Conservation (phyloP, 192 early-diverging fungal genomes). For the Linnemannia zychae region DNA sequence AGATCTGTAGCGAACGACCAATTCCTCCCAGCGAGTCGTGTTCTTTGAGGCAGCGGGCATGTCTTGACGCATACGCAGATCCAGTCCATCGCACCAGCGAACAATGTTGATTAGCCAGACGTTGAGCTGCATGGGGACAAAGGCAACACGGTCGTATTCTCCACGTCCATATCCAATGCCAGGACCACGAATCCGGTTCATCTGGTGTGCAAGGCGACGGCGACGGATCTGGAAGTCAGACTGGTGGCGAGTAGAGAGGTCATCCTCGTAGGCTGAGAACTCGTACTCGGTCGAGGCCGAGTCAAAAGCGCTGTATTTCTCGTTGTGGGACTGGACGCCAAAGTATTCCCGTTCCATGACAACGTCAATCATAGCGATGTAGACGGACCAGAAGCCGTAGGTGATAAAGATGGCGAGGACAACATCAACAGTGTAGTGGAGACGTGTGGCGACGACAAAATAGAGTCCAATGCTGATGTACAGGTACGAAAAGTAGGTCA, state of each 20-base stretch:
- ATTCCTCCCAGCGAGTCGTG: constrained; percentile 38
- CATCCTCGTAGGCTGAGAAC: constrained; percentile 14
- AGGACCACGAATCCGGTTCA: constrained; percentile 48
- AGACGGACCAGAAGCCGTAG: constrained; percentile 65
- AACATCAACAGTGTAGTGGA: constrained; percentile 62
- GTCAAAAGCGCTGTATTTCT: constrained; percentile 44
- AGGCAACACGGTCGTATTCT: constrained; percentile 54
- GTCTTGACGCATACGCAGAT: constrained; percentile 44
- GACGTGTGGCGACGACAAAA: constrained; percentile 57
- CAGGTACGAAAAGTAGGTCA: constrained; percentile 54
- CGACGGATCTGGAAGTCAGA: background rate
- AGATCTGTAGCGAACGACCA: constrained; percentile 29
- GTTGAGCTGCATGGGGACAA: constrained; percentile 58
- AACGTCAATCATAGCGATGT: constrained; percentile 62
- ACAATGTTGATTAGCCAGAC: constrained; percentile 38
- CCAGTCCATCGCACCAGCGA: constrained; percentile 61
- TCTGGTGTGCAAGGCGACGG: constrained; percentile 19
- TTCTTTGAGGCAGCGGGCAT: background rate
- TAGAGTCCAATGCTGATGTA: constrained; percentile 51
- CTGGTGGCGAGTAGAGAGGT: background rate
- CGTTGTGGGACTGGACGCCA: constrained; percentile 39
- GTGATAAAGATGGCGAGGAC: constrained; percentile 65
- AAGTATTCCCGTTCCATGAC: constrained; percentile 59
- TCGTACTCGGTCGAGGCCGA: constrained; percentile 17
- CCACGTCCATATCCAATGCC: constrained; percentile 54